phyloP scores from a whole-genome alignment of 305 asterid genomes.

The Rubia peregrina region DNA sequence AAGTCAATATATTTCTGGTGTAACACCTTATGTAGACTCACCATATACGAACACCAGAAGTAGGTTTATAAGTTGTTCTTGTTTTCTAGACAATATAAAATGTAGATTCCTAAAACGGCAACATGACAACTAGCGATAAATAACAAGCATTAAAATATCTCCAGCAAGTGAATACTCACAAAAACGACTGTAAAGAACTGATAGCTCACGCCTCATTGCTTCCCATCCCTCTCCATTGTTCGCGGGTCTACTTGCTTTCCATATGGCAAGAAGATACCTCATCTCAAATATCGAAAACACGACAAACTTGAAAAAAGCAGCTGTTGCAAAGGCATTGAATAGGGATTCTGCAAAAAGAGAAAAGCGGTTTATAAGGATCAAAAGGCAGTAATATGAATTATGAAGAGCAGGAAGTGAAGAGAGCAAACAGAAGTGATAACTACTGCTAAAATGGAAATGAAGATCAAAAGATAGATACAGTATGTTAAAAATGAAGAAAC shows the following conservation, averaged over 20 bases:
- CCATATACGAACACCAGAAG: neutral
- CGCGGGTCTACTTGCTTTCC: conserved; percentile 78
- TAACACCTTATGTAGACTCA: neutral
- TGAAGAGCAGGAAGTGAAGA: neutral
- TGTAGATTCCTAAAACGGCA: neutral
- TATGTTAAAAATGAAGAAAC: neutral
- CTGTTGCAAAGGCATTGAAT: conserved; percentile 97
- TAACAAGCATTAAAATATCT: neutral
- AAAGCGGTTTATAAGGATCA: neutral
- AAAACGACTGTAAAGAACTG: conserved; percentile 91
- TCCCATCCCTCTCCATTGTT: conserved; percentile 92
- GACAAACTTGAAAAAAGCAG: conserved; percentile 98
- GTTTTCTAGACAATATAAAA: neutral
- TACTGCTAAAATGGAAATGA: neutral
- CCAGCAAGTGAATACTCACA: conserved; percentile 52
- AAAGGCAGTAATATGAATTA: neutral
- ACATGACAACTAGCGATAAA: neutral
- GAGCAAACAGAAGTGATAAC: neutral
- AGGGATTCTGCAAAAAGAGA: conserved; percentile 64
- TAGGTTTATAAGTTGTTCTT: neutral
- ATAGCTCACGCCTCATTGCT: conserved; percentile 91
- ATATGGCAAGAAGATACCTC: conserved; percentile 96
- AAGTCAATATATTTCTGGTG: neutral
- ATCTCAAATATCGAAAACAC: conserved; percentile 98
- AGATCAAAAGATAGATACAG: neutral